A percentile compares a stretch with the other conserved stretches of the same genome.
These are phyloP conservation scores for Tetrapisispora nanseiensis DNA, from an alignment of 805 yeast species.

Conservation along the genomic window DNA sequence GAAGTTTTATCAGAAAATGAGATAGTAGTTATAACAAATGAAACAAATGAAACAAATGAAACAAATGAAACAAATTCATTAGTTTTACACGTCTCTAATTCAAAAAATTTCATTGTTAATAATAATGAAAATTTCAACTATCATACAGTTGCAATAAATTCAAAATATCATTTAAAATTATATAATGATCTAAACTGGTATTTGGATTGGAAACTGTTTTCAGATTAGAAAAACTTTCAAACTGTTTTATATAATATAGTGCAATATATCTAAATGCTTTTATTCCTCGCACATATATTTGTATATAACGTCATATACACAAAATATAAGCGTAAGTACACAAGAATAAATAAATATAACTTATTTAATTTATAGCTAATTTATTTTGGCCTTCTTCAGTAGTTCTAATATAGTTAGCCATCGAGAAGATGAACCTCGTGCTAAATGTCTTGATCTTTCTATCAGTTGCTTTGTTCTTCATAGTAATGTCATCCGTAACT, in stretches of 20 bases:
- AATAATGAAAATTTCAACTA: not conserved
- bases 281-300: no score
- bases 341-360: no score
- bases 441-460: slow-evolving; percentile 26
- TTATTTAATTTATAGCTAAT: slow-evolving; percentile 4
- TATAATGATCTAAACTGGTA: slow-evolving; percentile 14
- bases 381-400: not conserved
- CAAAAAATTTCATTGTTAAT: not conserved
- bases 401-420: slow-evolving; percentile 4
- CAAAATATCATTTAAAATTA: slow-evolving; percentile 10
- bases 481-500: slow-evolving; percentile 65
- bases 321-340: no score
- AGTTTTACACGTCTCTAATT: not conserved
- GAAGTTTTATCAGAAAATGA: not conserved
- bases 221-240: no score
- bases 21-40: not conserved
- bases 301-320: no score
- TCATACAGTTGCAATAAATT: slow-evolving; percentile 9
- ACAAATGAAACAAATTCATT: not conserved
- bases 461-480: slow-evolving; percentile 41
- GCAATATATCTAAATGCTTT: not conserved
- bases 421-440: slow-evolving; percentile 27
- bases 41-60: not conserved
- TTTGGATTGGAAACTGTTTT: slow-evolving; percentile 13
- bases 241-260: no score